These are phyloP conservation scores for Kuraishia hungarica DNA, from an alignment of 805 yeast genomes.

Conservation along the genomic window DNA sequence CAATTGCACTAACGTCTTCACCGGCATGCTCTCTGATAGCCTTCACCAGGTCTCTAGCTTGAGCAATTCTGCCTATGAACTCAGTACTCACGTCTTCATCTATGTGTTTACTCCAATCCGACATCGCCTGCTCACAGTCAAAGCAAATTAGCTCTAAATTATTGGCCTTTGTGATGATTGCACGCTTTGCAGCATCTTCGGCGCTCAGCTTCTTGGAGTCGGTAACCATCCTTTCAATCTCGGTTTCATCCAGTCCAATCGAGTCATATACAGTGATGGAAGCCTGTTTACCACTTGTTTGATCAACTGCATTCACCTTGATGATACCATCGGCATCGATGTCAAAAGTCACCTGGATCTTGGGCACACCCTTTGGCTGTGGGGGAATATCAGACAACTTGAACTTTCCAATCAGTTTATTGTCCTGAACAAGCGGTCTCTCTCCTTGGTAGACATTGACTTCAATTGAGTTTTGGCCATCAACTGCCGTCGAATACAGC, in stretches of 20 bases:
- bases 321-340: conserved; percentile 96
- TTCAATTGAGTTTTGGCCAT: conserved; percentile 92
- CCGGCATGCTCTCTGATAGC: conserved; percentile 22
- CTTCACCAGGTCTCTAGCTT: conserved; percentile 18
- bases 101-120: conserved; percentile 14
- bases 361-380: conserved; percentile 83
- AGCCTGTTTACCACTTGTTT: conserved; percentile 88
- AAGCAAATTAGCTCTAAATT: conserved; percentile 29
- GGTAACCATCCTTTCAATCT: conserved; percentile 84
- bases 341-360: conserved; percentile 88
- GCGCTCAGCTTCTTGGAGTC: conserved; percentile 87
- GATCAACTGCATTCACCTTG: conserved; percentile 90
- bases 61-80: conserved; percentile 13
- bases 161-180: conserved; percentile 78
- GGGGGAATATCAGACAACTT: conserved; percentile 88
- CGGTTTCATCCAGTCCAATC: conserved; percentile 83
- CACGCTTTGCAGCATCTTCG: conserved; percentile 80
- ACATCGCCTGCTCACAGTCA: conserved; percentile 25
- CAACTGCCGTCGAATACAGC: conserved; percentile 89
- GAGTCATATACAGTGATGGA: conserved; percentile 96
- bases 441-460: conserved; percentile 98
- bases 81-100: conserved; percentile 7
- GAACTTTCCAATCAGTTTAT: conserved; percentile 91
- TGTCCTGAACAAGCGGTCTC: conserved; percentile 91
- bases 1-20: conserved; percentile 18